phyloP scores from a whole-genome alignment of 2,329 filamentous ascomycete species.

The Penicillium capsulatum region DNA sequence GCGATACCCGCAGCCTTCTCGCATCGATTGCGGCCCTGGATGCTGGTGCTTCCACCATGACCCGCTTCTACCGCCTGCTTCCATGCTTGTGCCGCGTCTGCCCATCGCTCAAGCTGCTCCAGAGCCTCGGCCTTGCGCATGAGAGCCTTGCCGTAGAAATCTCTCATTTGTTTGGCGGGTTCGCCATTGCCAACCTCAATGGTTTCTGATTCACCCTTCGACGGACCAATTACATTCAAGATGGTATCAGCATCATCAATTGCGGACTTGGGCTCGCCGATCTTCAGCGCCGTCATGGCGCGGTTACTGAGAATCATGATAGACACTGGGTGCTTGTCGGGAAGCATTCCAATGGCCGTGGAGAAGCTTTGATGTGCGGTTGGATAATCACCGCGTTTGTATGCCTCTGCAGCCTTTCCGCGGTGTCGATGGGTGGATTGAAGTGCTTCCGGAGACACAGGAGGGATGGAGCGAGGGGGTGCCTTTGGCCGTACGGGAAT shows the following conservation, averaged over 20 bases:
- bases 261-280: slow-evolving; percentile 82
- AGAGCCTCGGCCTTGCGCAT: slow-evolving; percentile 93
- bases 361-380: slow-evolving; percentile 80
- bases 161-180: slow-evolving; percentile 77
- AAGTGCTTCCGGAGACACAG: slow-evolving; percentile 64
- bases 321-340: slow-evolving; percentile 71
- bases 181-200: slow-evolving; percentile 65
- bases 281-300: slow-evolving; percentile 83
- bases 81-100: slow-evolving; percentile 77
- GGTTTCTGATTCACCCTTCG: slow-evolving; percentile 72
- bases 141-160: slow-evolving; percentile 88
- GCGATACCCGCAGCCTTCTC: slow-evolving; percentile 77
- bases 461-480: slow-evolving; percentile 53
- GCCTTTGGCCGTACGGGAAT: slow-evolving; percentile 46
- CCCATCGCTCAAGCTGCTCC: slow-evolving; percentile 93
- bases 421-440: slow-evolving; percentile 74
- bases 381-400: slow-evolving; percentile 90
- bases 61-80: slow-evolving; percentile 75
- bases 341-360: slow-evolving; percentile 68
- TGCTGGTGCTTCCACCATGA: slow-evolving; percentile 77
- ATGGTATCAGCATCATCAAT: slow-evolving; percentile 80
- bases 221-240: slow-evolving; percentile 71
- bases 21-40: slow-evolving; percentile 81
- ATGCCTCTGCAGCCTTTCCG: slow-evolving; percentile 76
- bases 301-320: slow-evolving; percentile 92